Percentiles rank a stretch among this genome's conserved stretches.
Evolutionary conservation across 371 early-diverging fungal genomes (phyloP).

Genomic region (Basidiobolus meristosporus): DNA sequence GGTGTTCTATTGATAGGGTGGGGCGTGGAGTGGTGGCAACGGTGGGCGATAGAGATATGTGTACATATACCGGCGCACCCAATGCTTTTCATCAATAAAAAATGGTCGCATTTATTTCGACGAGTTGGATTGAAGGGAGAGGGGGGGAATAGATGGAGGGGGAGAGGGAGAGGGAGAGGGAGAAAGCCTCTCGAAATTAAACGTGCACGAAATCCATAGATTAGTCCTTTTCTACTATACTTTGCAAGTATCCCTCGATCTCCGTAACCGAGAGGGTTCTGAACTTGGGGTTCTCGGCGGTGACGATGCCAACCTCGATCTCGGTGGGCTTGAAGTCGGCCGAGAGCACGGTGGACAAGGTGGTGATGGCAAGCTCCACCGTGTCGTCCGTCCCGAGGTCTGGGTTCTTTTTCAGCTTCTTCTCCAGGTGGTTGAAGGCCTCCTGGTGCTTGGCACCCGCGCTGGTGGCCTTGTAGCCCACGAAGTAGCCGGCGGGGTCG

Average conservation of each 20-base stretch:
- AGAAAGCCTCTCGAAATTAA: too few relatives aligned
- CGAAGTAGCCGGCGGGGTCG: constrained; percentile 96
- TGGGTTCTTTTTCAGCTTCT: constrained; percentile 85
- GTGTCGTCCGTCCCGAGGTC: constrained; percentile 66
- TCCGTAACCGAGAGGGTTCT: constrained; percentile 56
- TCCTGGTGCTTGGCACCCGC: constrained; percentile 98
- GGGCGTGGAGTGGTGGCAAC: too few relatives aligned
- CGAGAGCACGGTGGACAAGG: constrained; percentile 76
- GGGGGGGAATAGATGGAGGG: too few relatives aligned
- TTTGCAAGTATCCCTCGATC: constrained; percentile 80
- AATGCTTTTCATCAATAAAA: too few relatives aligned
- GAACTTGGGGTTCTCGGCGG: constrained; percentile 54
- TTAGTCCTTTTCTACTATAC: constrained; percentile 76
- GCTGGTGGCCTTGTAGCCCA: constrained; percentile 88
- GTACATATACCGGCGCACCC: too few relatives aligned
- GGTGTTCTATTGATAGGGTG: too few relatives aligned
- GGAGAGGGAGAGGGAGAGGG: too few relatives aligned
- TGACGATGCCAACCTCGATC: constrained; percentile 84
- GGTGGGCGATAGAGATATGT: too few relatives aligned
- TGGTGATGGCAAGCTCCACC: constrained; percentile 89
- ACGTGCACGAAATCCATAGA: neutral
- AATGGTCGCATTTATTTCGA: too few relatives aligned
- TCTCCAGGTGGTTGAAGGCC: constrained; percentile 87
- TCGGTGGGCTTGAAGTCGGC: constrained; percentile 89
- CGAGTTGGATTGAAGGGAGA: too few relatives aligned